Evolutionary conservation across 345 rosid genomes (phyloP), one percentile per base, ranked within the genome.

Genomic region (Salix udensis): DNA sequence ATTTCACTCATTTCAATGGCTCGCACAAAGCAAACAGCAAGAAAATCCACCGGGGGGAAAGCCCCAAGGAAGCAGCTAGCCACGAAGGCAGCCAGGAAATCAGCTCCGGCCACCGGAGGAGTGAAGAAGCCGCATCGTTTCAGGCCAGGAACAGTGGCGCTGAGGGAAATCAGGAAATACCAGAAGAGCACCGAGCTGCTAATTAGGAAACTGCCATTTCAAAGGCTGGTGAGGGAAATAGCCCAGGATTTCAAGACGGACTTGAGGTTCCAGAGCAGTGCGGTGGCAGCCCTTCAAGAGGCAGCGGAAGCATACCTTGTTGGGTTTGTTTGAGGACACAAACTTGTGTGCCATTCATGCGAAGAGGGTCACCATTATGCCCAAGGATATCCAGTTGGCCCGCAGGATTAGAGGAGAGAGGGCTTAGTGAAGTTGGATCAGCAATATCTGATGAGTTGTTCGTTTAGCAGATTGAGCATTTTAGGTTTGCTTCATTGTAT

Each of bases 11-110:
- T 5, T 9, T 23, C 58, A 42, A 77, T 77, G 80, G 80, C 80
- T 31, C 80, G 80, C 31, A 77, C 80, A 4, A 77, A 77, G 80
- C 80, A 77, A 66, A 77, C 80, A 1, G 80, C 80, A 50, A 65
- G 80, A 71, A 77, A 77, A 65, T 77, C 80, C 2, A 77, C 80
- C 2, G 80, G 80, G 15, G 80, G 80, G 4, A 77, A 77, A 53
- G 80, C 80, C 0, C 80, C 80, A 23, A 26, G 80, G 12, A 77
- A 77, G 80, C 80, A 77, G 71, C 80, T 77, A 4, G 80, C 80
- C 1, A 77, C 80, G 14, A 77, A 77, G 48, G 80, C 80, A 0
- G 80, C 80, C 3, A 40, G 80, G 6, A 77, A 77, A 36, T 77
- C 80, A 0, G 80, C 80, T 31, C 80, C 80, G 11, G 80, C 80